Base-by-base conservation (phyloP, 2,329 filamentous ascomycete genomes). In the Pseudocercospora pini-densiflorae region DNA sequence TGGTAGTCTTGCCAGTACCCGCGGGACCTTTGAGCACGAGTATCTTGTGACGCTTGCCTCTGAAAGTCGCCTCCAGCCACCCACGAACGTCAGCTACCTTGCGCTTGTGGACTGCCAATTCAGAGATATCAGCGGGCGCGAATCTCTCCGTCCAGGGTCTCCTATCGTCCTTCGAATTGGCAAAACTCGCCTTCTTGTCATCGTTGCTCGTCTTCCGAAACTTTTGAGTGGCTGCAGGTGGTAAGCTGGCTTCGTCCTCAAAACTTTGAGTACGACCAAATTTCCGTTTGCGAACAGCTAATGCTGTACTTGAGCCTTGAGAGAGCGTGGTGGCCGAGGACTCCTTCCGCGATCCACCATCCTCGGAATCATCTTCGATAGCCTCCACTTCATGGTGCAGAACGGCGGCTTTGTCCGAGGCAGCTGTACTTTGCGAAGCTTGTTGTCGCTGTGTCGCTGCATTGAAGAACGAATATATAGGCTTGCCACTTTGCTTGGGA, bases 61-160 rank as follows among this genome's bases (percentile, higher is more conserved):
- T 78, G 68, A 93, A 86, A 19, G 93, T 92, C 75, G 90, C 87
- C 51, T 91, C 88, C 36, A 99, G 81, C 94, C 95, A 98, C 65
- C 81, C 85, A 65, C 89, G 87, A 54, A 98, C 94, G 79, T 98
- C 94, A 1, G 88, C 81, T 5, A 98, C 92, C 78, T 99, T 99
- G 73, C 88, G 95, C 82, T 96, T 97, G 79, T 99, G 94, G 19
- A 99, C 94, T 0, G 91, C 94, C 54, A 99, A 83, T 80, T 98
- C 94, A 16, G 93, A 89, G 12, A 97, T 78, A 71, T 87, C 90
- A 2, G 78, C 74, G 0, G 94, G 94, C 1, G 87, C 89, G 78
- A 93, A 98, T 71, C 89, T 88, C 72, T 97, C 94, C 16, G 91
- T 91, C 94, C 94, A 98, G 2, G 94, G 93, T 61, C 90, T 86